A percentile compares a stretch with the other conserved stretches of the same genome.
These are phyloP conservation scores for Magnolia sinica DNA, from an alignment of 164 flowering plant species.

Conservation along the genomic window DNA sequence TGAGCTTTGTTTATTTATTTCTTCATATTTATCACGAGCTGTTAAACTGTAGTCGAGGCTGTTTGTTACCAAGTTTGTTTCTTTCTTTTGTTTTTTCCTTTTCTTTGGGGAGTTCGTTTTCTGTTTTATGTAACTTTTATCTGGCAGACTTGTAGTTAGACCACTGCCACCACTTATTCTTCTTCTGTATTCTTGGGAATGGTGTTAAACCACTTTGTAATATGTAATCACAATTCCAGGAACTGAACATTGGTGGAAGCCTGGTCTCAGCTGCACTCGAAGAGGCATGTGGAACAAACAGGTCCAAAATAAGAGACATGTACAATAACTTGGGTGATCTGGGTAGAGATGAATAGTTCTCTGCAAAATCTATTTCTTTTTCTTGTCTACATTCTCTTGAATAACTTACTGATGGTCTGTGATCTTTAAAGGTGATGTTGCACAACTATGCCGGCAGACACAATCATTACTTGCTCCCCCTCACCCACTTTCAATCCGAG, in stretches of 20 bases:
- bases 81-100: neutral
- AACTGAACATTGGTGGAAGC: constrained; percentile 84
- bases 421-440: constrained; percentile 80
- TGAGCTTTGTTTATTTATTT: neutral
- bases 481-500: constrained; percentile 56
- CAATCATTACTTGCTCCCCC: constrained; percentile 77
- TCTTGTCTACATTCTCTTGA: neutral
- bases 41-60: neutral
- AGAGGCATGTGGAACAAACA: constrained; percentile 82
- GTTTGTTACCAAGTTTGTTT: neutral
- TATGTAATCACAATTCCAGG: constrained; percentile 37
- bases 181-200: neutral
- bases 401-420: neutral
- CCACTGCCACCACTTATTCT: neutral
- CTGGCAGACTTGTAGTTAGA: too few relatives aligned
- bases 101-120: neutral
- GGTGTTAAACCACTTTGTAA: neutral
- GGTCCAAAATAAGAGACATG: constrained; percentile 62
- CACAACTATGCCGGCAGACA: constrained; percentile 78
- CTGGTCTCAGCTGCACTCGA: constrained; percentile 71
- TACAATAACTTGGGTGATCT: constrained; percentile 83
- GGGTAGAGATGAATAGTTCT: constrained; percentile 40
- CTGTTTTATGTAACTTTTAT: neutral
- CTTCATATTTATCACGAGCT: neutral
- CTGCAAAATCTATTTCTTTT: neutral